Evolutionary conservation across 2,329 filamentous ascomycete species (phyloP), one percentile per base, ranked within the genome.

Genomic region (Pyricularia sp.): DNA sequence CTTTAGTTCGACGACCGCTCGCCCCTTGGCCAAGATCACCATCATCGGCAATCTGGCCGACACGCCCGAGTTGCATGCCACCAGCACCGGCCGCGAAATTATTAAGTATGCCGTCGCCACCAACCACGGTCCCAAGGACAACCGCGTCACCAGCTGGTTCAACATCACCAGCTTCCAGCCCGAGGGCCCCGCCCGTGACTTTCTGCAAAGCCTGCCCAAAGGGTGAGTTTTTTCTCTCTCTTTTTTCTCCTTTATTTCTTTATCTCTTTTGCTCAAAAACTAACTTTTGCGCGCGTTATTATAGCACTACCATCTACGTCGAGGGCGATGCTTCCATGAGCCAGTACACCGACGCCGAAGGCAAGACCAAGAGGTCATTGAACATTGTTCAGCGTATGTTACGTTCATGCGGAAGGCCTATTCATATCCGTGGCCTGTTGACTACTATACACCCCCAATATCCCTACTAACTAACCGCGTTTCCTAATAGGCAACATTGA

Each of bases 141-240:
- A 92, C 79, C 84, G 88, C 76, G 85, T 88, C 77, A 92, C 91
- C 33, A 95, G 90, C 83, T 98, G 92, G 91, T 98, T 96, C 85
- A 85, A 85, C 69, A 84, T 98, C 69, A 84, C 88, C 42, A 88
- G 85, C 81, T 98, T 98, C 78, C 74, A 81, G 68, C 81, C 82
- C 17, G 88, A 92, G 72, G 92, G 90, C 14, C 79, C 85, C 66
- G 83, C 86, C 77, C 89, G 90, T 76, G 92, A 97, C 71, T 90
- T 86, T 76, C 78, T 97, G 73, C 81, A 92, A 76, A 83, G 80
- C 75, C 80, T 97, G 79, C 88, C 88, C 68, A 98, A 97, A 84
- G 94, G 94, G 92, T 97, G 81, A 78, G 92, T 86, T 70, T 69
- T 5, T 68, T 4, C 68, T 42, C 36, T 7, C 65, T 58, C 3